Percentiles rank a stretch among this genome's conserved stretches.
These are phyloP conservation scores for Spergularia bocconei DNA, from an alignment of 148 eudicot genomes.

Conservation along the genomic window DNA sequence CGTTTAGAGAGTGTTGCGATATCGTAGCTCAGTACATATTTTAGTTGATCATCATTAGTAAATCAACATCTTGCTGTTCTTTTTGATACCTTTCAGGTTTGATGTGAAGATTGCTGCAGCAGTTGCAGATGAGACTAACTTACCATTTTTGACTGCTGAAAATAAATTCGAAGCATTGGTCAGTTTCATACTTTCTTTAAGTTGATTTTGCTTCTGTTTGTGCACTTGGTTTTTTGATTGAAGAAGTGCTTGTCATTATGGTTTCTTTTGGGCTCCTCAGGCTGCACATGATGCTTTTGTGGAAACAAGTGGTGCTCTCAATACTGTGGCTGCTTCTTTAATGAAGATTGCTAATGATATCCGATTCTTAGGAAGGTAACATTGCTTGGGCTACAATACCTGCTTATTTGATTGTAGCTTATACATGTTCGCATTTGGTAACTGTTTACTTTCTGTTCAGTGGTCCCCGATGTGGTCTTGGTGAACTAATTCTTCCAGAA, in stretches of 20 bases:
- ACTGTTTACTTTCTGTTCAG: conserved; percentile 38
- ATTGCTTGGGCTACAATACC: not conserved
- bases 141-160: conserved; percentile 95
- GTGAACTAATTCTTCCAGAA: conserved; percentile 96
- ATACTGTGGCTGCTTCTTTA: conserved; percentile 83
- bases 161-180: conserved; percentile 99
- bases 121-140: conserved; percentile 86
- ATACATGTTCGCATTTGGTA: conserved; percentile 4
- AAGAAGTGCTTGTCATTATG: not conserved
- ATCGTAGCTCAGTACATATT: not conserved
- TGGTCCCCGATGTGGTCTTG: conserved; percentile 98
- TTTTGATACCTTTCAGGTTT: conserved; percentile 50
- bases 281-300: conserved; percentile 99
- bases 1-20: not conserved
- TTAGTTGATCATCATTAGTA: not conserved
- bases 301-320: conserved; percentile 89
- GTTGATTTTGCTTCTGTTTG: not conserved
- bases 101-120: conserved; percentile 94
- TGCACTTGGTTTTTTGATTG: not conserved
- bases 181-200: conserved; percentile 3
- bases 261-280: conserved; percentile 32
- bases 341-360: conserved; percentile 98
- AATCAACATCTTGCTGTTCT: not conserved
- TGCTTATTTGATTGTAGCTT: conserved; percentile 11
- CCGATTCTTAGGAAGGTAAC: conserved; percentile 89